These are phyloP conservation scores for Cladophialophora yegresii DNA, from an alignment of 2,329 filamentous ascomycete species.

Conservation along the genomic window DNA sequence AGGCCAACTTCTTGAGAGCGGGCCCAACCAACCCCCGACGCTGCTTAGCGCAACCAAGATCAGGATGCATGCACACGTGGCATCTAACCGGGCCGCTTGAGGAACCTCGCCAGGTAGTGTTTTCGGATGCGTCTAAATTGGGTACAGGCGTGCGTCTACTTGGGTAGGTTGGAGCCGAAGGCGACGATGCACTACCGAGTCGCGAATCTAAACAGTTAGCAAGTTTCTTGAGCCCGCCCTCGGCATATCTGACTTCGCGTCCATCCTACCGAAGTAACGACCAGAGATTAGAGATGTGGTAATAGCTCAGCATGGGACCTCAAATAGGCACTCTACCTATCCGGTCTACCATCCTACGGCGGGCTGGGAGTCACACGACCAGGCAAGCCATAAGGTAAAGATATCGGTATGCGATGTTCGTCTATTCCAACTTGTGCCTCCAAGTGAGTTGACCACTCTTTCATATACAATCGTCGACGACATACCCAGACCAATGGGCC, in stretches of 20 bases:
- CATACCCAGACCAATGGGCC: neutral
- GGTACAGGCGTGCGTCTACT: no score
- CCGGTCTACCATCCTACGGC: neutral
- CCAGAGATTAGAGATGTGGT: no score
- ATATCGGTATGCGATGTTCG: neutral
- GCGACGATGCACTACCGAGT: no score
- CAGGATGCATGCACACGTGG: neutral
- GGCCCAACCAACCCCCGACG: neutral
- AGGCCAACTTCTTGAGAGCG: neutral
- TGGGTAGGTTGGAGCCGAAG: no score
- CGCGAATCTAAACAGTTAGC: no score
- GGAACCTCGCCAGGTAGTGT: neutral
- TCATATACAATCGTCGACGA: neutral
- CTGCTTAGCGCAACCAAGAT: neutral
- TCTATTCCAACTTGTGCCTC: slow-evolving; percentile 1
- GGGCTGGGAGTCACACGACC: neutral
- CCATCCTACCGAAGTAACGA: no score
- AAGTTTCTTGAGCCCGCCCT: no score
- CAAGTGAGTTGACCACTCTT: neutral
- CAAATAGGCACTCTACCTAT: no score
- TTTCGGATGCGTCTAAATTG: neutral
- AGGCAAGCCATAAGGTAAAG: neutral
- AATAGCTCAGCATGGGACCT: no score
- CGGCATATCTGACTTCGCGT: no score
- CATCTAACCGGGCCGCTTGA: no score